Conservation (phyloP, 2,329 filamentous ascomycete genomes). For the Colletotrichum lupini region DNA sequence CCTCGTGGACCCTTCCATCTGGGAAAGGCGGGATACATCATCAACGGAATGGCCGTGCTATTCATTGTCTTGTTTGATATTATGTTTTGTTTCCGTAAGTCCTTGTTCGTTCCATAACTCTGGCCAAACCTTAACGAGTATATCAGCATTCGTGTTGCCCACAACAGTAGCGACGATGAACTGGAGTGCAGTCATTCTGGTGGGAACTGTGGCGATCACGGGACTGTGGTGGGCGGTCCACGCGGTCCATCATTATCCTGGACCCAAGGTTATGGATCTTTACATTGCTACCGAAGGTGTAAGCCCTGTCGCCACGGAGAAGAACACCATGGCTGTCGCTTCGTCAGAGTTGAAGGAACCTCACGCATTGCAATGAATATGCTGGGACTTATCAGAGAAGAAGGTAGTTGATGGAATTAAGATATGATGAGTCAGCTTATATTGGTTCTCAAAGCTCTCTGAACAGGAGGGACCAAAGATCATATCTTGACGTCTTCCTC, state of each 20-base stretch:
- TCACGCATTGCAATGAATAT: neutral
- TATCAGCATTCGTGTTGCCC: constrained; percentile 53
- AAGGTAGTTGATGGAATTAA: neutral
- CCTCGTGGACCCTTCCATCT: constrained; percentile 64
- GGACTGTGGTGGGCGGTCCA: constrained; percentile 62
- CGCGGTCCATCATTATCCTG: constrained; percentile 58
- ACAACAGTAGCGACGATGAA: constrained; percentile 57
- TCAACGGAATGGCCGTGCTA: constrained; percentile 62
- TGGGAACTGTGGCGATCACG: constrained; percentile 58
- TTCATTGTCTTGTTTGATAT: constrained; percentile 67
- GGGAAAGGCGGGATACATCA: constrained; percentile 57
- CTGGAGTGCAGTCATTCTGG: constrained; percentile 65
- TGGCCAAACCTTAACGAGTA: neutral
- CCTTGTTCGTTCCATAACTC: neutral
- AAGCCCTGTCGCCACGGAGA: neutral
- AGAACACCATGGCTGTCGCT: constrained; percentile 28
- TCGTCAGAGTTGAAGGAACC: constrained; percentile 8
- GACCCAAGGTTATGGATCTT: constrained; percentile 59
- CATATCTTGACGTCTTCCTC: neutral
- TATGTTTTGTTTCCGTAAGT: constrained; percentile 70
- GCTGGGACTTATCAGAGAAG: neutral
- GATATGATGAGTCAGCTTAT: no score
- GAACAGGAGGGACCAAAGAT: neutral
- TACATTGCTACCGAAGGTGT: constrained; percentile 50
- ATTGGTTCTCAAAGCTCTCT: no score